Percentiles rank a stretch among this genome's conserved stretches.
phyloP scores from a whole-genome alignment of 352 stramenopile genomes.

The Globisporangium nunn region DNA sequence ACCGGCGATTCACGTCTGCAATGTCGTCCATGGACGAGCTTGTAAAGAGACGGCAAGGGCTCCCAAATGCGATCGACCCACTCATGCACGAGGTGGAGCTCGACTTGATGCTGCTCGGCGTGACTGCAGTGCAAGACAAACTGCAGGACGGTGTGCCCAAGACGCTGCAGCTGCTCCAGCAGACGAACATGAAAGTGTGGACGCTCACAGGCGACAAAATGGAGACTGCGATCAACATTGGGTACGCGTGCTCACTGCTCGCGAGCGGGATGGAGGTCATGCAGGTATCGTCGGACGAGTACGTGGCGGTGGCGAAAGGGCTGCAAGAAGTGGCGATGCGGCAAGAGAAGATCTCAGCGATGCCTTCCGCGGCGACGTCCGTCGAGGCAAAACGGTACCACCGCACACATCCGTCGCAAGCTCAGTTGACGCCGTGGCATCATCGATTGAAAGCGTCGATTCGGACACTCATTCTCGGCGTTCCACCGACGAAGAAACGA shows the following conservation, averaged over 20 bases:
- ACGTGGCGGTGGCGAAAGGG: slow-evolving; percentile 38
- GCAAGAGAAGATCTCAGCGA: slow-evolving; percentile 12
- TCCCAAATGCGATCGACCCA: slow-evolving; percentile 60
- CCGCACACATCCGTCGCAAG: slow-evolving; percentile 1
- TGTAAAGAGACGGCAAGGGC: slow-evolving; percentile 57
- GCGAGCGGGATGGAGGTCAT: slow-evolving; percentile 74
- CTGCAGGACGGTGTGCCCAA: slow-evolving; percentile 87
- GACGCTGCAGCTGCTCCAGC: slow-evolving; percentile 76
- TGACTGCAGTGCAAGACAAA: slow-evolving; percentile 92
- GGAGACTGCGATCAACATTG: slow-evolving; percentile 94
- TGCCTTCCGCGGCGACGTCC: slow-evolving; percentile 1
- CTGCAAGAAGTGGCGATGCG: slow-evolving; percentile 41
- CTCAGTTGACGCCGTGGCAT: slow-evolving; percentile 1
- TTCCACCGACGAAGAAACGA: slow-evolving; percentile 7
- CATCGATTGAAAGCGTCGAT: slow-evolving; percentile 5
- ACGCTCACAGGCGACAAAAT: slow-evolving; percentile 94
- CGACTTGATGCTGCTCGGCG: slow-evolving; percentile 71
- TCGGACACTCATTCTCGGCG: slow-evolving; percentile 4
- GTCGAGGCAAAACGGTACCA: slow-evolving; percentile 2
- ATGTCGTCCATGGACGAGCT: slow-evolving; percentile 62
- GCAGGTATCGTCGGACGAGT: slow-evolving; percentile 51
- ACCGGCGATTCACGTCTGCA: slow-evolving; percentile 41
- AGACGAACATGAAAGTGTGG: slow-evolving; percentile 92
- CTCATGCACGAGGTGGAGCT: slow-evolving; percentile 83
- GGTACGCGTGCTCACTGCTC: slow-evolving; percentile 86